Evolutionary conservation across 192 early-diverging fungal genomes (phyloP).

Genomic region (Coemansia sp.): DNA sequence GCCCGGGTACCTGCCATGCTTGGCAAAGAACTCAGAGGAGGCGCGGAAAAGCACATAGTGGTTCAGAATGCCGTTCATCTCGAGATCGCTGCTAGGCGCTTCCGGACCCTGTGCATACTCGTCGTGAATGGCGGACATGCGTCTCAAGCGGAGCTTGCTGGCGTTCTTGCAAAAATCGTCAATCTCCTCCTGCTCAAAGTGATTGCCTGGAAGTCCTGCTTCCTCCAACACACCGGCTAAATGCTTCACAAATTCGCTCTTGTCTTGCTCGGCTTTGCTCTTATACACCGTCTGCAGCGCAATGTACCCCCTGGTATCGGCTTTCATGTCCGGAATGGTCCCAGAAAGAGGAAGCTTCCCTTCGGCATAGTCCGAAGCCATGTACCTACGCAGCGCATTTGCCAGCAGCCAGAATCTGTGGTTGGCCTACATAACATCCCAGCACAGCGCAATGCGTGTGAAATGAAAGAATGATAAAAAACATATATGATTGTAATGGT

Average conservation of each 20-base stretch:
- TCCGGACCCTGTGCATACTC: conserved; percentile 17
- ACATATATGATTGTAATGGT: background rate
- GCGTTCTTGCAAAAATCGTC: conserved; percentile 85
- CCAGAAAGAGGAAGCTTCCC: conserved; percentile 83
- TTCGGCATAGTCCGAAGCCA: conserved; percentile 62
- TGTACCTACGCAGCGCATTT: conserved; percentile 76
- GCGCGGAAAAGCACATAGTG: conserved; percentile 43
- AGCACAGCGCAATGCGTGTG: background rate
- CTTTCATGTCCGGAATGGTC: conserved; percentile 94
- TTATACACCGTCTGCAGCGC: conserved; percentile 82
- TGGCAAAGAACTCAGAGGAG: conserved; percentile 17
- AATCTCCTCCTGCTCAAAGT: conserved; percentile 64
- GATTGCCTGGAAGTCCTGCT: conserved; percentile 56
- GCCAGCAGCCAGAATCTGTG: conserved; percentile 84
- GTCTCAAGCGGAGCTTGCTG: conserved; percentile 64
- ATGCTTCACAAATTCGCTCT: conserved; percentile 50
- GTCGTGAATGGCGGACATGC: conserved; percentile 27
- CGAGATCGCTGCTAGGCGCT: background rate
- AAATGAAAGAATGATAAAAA: conserved; percentile 11
- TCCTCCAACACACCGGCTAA: conserved; percentile 54
- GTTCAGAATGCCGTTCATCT: conserved; percentile 11
- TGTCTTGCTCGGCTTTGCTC: conserved; percentile 73
- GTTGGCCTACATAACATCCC: conserved; percentile 9
- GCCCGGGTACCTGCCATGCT: conserved; percentile 28
- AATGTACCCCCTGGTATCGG: conserved; percentile 87